A percentile compares a stretch with the other conserved stretches of the same genome.
Conservation (phyloP, 768 basidiomycete species). For the Termitomyces eurrhizus region DNA sequence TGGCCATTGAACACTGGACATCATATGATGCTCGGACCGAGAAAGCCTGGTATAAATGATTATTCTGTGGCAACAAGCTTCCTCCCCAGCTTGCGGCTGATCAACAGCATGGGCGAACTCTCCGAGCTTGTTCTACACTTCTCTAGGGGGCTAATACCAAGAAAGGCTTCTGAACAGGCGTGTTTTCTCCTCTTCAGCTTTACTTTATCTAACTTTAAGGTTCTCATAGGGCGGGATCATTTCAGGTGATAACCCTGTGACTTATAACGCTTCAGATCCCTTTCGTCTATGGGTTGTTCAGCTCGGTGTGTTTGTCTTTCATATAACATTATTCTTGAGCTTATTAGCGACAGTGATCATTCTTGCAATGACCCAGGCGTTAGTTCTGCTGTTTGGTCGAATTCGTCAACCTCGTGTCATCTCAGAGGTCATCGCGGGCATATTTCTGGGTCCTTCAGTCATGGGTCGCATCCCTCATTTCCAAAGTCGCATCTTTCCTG, state of each 20-base stretch:
- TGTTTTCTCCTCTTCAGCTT: conserved; percentile 9
- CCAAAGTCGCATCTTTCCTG: conserved; percentile 53
- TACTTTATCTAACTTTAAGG: background rate
- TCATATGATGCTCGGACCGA: background rate
- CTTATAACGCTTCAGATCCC: conserved; percentile 63
- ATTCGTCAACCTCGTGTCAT: conserved; percentile 90
- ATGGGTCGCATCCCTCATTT: conserved; percentile 82
- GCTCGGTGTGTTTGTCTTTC: conserved; percentile 43
- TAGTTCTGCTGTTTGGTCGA: conserved; percentile 59
- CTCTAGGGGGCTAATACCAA: conserved; percentile 28
- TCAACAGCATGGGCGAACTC: conserved; percentile 45
- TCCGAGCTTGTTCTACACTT: conserved; percentile 31
- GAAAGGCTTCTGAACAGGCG: conserved; percentile 50
- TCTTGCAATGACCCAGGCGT: conserved; percentile 69
- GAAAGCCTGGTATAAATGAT: background rate
- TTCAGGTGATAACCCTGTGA: conserved; percentile 65
- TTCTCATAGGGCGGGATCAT: conserved; percentile 70
- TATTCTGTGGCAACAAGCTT: background rate
- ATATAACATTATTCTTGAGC: background rate
- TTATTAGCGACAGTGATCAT: conserved; percentile 60
- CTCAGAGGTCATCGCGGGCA: conserved; percentile 88
- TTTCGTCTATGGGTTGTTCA: conserved; percentile 76
- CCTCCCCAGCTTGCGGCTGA: conserved; percentile 1
- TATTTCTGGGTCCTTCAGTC: conserved; percentile 74
- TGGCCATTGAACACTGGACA: background rate